A percentile compares a stretch with the other conserved stretches of the same genome.
phyloP scores from a whole-genome alignment of 2,329 filamentous ascomycete species.

The Dactylellina cionopaga region DNA sequence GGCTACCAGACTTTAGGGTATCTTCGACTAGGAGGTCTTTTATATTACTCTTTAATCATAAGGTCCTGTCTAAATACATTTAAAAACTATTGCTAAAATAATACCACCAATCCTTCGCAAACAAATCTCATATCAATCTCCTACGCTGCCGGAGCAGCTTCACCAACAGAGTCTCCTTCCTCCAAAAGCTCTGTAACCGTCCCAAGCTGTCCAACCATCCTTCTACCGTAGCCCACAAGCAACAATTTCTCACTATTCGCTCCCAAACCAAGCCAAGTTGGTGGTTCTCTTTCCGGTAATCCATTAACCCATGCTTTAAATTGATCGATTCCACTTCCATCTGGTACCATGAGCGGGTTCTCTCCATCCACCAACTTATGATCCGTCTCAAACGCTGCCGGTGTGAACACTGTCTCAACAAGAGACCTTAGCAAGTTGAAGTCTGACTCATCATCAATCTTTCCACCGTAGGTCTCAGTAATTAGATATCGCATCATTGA shows the following conservation, averaged over 20 bases:
- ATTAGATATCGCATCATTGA: conserved; percentile 91
- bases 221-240: conserved; percentile 84
- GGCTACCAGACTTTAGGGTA: too few relatives aligned
- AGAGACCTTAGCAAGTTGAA: conserved; percentile 77
- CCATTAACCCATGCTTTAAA: conserved; percentile 92
- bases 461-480: conserved; percentile 95
- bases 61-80: too few relatives aligned
- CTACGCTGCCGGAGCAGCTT: conserved; percentile 55
- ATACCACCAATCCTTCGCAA: neutral
- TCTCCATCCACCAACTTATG: conserved; percentile 80
- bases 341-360: conserved; percentile 76
- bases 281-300: conserved; percentile 92
- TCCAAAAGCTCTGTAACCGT: conserved; percentile 88
- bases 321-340: conserved; percentile 81
- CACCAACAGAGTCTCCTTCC: conserved; percentile 82
- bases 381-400: conserved; percentile 88
- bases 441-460: conserved; percentile 91
- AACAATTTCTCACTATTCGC: conserved; percentile 96
- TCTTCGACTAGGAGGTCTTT: too few relatives aligned
- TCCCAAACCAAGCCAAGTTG: conserved; percentile 90
- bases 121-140: conserved; percentile 18
- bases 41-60: too few relatives aligned
- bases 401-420: conserved; percentile 81
- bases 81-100: too few relatives aligned
- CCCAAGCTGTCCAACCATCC: conserved; percentile 83